phyloP scores from a whole-genome alignment of 768 basidiomycete genomes.

The Tephrocybe sp. region DNA sequence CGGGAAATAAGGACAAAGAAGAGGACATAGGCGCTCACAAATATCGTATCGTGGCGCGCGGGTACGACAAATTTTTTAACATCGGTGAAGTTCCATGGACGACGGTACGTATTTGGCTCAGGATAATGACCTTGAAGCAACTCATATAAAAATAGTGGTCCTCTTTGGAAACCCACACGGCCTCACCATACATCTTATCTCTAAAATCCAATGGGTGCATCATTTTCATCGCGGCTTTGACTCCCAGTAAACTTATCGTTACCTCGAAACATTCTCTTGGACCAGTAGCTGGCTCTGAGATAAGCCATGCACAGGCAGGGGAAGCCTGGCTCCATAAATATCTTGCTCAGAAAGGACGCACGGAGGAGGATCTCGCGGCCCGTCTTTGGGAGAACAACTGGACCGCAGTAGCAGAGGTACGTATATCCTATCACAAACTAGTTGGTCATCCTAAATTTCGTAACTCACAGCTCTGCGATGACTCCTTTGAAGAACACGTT shows the following conservation, averaged over 20 bases:
- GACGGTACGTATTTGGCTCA: constrained; percentile 53
- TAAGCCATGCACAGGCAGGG: constrained; percentile 82
- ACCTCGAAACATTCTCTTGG: constrained; percentile 95
- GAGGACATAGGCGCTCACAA: constrained; percentile 26
- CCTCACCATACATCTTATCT: constrained; percentile 80
- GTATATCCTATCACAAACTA: constrained; percentile 16
- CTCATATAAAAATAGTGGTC: constrained; percentile 58
- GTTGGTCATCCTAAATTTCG: not conserved
- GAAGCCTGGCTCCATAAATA: constrained; percentile 81
- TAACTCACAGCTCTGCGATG: constrained; percentile 97
- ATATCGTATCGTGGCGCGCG: constrained; percentile 77
- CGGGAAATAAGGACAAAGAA: too few relatives aligned
- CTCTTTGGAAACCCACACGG: constrained; percentile 66
- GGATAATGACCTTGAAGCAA: not conserved
- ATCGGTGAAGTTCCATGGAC: constrained; percentile 97
- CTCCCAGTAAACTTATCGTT: constrained; percentile 70
- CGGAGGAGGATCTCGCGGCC: constrained; percentile 72
- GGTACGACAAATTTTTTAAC: constrained; percentile 99
- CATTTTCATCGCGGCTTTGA: constrained; percentile 90
- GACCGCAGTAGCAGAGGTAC: constrained; percentile 91
- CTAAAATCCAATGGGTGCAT: constrained; percentile 97
- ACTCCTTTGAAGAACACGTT: constrained; percentile 96
- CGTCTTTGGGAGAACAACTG: constrained; percentile 78
- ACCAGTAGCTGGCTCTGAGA: constrained; percentile 32
- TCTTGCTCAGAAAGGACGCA: constrained; percentile 57